A percentile compares a stretch with the other conserved stretches of the same genome.
Conservation (phyloP, 1,284 basidiomycete genomes). For the Trichosporon asahii region DNA sequence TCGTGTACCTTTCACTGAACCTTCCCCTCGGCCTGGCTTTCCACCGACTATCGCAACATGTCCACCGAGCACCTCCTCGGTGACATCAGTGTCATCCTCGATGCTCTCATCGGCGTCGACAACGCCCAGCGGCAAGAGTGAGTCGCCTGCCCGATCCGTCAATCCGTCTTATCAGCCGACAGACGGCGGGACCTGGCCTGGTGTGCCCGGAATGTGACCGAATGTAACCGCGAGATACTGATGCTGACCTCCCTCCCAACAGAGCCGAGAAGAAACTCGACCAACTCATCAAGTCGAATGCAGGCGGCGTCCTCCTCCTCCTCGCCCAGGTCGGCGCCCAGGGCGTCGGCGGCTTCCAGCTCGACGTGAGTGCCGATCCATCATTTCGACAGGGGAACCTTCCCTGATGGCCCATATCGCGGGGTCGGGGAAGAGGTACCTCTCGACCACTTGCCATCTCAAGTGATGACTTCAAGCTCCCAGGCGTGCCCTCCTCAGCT, state of each 20-base stretch:
- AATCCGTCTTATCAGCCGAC: background rate
- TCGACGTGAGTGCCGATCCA: slow-evolving; percentile 35
- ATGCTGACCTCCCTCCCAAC: background rate
- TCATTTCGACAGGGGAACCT: background rate
- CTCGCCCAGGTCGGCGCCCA: slow-evolving; percentile 46
- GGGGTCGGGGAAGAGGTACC: background rate
- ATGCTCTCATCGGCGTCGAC: slow-evolving; percentile 38
- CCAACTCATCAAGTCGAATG: slow-evolving; percentile 29
- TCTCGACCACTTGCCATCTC: background rate
- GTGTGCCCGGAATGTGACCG: background rate
- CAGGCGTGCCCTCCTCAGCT: background rate
- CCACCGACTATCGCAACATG: slow-evolving; percentile 15
- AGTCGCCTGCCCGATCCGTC: slow-evolving; percentile 15
- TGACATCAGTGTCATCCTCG: slow-evolving; percentile 38
- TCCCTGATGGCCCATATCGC: background rate
- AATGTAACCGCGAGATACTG: background rate
- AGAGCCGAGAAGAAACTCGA: slow-evolving; percentile 42
- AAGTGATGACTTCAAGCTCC: background rate
- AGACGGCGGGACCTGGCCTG: background rate
- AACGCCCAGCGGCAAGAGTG: slow-evolving; percentile 36
- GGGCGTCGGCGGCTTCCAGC: slow-evolving; percentile 47
- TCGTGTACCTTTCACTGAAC: background rate
- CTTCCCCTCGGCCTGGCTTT: background rate
- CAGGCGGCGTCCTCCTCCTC: slow-evolving; percentile 37
- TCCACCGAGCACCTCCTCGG: slow-evolving; percentile 48